These are phyloP conservation scores for Taphrina pruni DNA, from an alignment of 1,139 yeast species.

Conservation along the genomic window DNA sequence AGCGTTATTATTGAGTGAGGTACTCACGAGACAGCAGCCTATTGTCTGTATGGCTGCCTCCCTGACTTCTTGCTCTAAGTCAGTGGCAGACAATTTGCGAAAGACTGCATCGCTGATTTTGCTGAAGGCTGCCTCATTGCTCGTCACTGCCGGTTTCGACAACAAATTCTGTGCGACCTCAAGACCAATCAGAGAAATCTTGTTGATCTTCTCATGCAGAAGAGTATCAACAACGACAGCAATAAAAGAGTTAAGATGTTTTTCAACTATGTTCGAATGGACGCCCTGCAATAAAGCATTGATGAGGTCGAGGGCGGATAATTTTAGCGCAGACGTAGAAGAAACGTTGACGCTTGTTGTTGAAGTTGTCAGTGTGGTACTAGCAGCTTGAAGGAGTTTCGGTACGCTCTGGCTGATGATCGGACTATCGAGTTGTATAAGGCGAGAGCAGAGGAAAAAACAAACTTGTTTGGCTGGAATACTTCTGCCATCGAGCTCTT, in stretches of 20 bases:
- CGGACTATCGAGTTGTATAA: background rate
- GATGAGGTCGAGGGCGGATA: constrained; percentile 28
- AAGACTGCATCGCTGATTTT: constrained; percentile 49
- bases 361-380: background rate
- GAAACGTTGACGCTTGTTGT: constrained; percentile 18
- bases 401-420: background rate
- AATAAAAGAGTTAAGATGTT: constrained; percentile 1
- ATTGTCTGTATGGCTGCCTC: constrained; percentile 57
- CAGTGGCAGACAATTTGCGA: constrained; percentile 55
- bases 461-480: constrained; percentile 13
- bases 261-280: background rate
- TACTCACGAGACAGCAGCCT: constrained; percentile 48
- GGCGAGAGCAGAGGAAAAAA: constrained; percentile 4
- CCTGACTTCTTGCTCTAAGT: constrained; percentile 61
- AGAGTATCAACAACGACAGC: constrained; percentile 12
- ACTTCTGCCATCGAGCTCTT: constrained; percentile 29
- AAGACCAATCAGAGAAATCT: constrained; percentile 61
- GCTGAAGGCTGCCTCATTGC: constrained; percentile 47
- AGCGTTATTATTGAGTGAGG: background rate
- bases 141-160: constrained; percentile 51
- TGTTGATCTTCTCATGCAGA: constrained; percentile 14
- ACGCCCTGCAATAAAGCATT: background rate
- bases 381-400: background rate
- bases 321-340: constrained; percentile 7
- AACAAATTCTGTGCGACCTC: constrained; percentile 52